These are phyloP conservation scores for Monilinia polystroma DNA, from an alignment of 2,329 filamentous ascomycete genomes.

Conservation along the genomic window DNA sequence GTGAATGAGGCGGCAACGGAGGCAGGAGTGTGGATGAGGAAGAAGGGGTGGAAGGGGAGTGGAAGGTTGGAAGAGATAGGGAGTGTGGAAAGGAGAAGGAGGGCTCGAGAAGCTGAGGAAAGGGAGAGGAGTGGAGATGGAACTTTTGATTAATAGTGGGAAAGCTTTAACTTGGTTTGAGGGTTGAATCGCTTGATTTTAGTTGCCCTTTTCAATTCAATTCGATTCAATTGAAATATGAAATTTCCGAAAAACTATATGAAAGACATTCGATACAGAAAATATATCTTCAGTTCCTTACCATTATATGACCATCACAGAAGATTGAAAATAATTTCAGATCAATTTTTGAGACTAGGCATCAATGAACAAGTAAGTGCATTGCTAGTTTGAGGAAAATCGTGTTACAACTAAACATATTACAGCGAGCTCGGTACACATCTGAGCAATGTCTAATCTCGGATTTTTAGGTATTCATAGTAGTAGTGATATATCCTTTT, in stretches of 20 bases:
- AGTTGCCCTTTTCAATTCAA: neutral
- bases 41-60: neutral
- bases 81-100: neutral
- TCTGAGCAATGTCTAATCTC: neutral
- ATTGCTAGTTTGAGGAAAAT: too few species aligned
- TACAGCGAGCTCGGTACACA: too few species aligned
- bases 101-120: neutral
- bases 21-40: conserved; percentile 2
- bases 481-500: neutral
- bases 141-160: neutral
- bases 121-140: neutral
- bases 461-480: neutral
- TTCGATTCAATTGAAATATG: neutral
- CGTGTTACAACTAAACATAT: neutral
- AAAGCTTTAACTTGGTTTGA: too few species aligned
- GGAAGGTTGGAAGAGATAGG: neutral
- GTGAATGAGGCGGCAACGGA: neutral
- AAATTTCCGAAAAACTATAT: too few species aligned
- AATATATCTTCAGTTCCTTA: too few species aligned
- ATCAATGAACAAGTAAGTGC: neutral
- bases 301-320: too few species aligned
- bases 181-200: too few species aligned
- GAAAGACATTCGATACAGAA: too few species aligned
- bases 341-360: neutral
- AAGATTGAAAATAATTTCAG: too few species aligned